A percentile compares a stretch with the other conserved stretches of the same genome.
Evolutionary conservation across 2,329 filamentous ascomycete genomes (phyloP).

Genomic region (Verruconis gallopava): DNA sequence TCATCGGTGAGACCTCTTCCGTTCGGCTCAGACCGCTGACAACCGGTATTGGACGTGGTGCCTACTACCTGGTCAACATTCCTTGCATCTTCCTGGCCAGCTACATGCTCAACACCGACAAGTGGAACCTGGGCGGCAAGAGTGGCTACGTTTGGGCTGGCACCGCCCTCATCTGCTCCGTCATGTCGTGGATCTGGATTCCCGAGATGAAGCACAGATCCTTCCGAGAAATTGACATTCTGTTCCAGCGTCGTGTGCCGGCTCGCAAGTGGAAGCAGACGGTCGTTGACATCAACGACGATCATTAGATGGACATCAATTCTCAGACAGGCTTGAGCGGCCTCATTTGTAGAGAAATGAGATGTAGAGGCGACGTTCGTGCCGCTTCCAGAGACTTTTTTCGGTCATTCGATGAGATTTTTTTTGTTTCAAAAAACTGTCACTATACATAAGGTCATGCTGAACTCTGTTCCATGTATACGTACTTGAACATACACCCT

Average conservation of each 20-base stretch:
- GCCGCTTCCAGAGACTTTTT: too few relatives aligned
- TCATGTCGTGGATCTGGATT: constrained; percentile 73
- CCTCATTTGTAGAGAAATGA: too few relatives aligned
- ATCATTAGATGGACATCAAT: neutral
- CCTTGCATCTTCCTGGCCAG: constrained; percentile 71
- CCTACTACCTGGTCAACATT: constrained; percentile 71
- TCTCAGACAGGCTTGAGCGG: too few relatives aligned
- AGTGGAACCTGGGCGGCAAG: constrained; percentile 81
- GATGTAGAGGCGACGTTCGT: too few relatives aligned
- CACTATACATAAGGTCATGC: too few relatives aligned
- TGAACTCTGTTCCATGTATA: too few relatives aligned
- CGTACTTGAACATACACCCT: too few relatives aligned
- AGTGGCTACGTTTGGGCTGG: constrained; percentile 81
- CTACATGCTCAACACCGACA: constrained; percentile 81
- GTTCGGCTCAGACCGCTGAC: constrained; percentile 82
- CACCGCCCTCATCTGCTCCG: constrained; percentile 64
- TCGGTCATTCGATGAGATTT: too few relatives aligned
- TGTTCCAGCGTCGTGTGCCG: constrained; percentile 62
- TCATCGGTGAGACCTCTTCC: constrained; percentile 74
- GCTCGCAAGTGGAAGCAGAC: constrained; percentile 59
- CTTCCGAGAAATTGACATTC: constrained; percentile 73
- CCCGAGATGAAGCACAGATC: constrained; percentile 69
- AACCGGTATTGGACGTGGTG: constrained; percentile 68
- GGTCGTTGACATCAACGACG: constrained; percentile 29
- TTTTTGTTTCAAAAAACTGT: too few relatives aligned